Evolutionary conservation across 495 filamentous ascomycete genomes (phyloP), one percentile per base, ranked within the genome.

Genomic region (Talaromyces wortmannii): DNA sequence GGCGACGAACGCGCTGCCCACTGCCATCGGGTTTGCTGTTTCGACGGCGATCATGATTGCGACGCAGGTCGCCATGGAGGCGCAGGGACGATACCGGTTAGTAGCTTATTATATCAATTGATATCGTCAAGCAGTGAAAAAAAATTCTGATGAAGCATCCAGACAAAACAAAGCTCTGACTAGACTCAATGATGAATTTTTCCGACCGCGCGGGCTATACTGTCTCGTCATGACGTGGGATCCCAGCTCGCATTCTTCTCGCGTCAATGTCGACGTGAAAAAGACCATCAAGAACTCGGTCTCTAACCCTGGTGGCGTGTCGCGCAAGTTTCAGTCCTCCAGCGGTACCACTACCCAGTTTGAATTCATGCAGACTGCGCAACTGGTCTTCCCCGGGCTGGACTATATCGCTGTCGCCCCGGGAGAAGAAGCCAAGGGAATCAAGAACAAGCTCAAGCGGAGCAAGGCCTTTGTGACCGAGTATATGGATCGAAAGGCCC

Each of bases 221-320:
- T 80, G 76, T 52, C 63, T 86, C 5, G 67, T 87, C 33, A 81
- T 87, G 78, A 79, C 79, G 7, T 84, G 78, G 64, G 77, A 80
- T 33, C 18, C 50, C 33, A 44, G 4, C 10, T 40, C 36, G 42
- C 17, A 17, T 5, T 18, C 18, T 6, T 15, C 31, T n/a, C 50
- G 33, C 10, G 33, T 18, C 17, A 43, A 52, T 8, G 18, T 52
- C 4, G 50, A 43, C 17, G 59, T 60, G 46, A 68, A 53, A 50
- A 68, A 54, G 7, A 18, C 32, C 4, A 47, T 55, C 17, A 40
- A 48, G 42, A 45, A 45, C 17, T 31, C 50, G 0, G 16, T 36
- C 10, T 31, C 0, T 18, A 48, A 17, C 2, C 18, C 23, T 11
- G 31, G 31, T 3, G 33, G 18, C 16, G 17, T 42, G 7, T 61